Conservation (phyloP, 768 basidiomycete species). For the Suillus bovinus region DNA sequence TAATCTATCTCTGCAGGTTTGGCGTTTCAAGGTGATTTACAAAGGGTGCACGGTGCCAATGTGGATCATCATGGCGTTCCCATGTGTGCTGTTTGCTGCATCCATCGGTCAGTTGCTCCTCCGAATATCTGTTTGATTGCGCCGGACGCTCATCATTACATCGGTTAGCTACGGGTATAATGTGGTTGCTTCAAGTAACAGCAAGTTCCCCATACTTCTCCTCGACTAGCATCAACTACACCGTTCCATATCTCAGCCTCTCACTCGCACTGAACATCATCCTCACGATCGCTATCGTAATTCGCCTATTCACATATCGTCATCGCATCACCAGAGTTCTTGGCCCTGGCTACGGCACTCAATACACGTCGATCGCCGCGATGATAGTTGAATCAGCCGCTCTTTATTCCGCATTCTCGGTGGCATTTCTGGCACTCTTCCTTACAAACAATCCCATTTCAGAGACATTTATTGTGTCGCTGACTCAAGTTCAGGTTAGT, state of each 20-base stretch:
- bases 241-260: constrained; percentile 26
- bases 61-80: no score
- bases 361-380: constrained; percentile 33
- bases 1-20: no score
- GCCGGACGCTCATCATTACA: neutral
- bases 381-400: constrained; percentile 39
- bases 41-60: no score
- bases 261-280: constrained; percentile 35
- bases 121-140: neutral
- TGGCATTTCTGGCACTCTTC: constrained; percentile 34
- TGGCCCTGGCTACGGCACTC: constrained; percentile 21
- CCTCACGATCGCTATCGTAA: constrained; percentile 31
- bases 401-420: constrained; percentile 25
- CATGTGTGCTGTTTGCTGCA: no score
- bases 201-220: neutral
- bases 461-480: constrained; percentile 30
- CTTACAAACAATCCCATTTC: constrained; percentile 20
- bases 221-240: constrained; percentile 13
- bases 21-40: no score
- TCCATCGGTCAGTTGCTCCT: no score
- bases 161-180: neutral
- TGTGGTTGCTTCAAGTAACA: neutral
- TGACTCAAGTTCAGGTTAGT: constrained; percentile 31
- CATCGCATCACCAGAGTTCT: constrained; percentile 14
- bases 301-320: constrained; percentile 28